A percentile compares a stretch with the other conserved stretches of the same genome.
These are phyloP conservation scores for Gyromitra esculenta DNA, from an alignment of 2,329 filamentous ascomycete species.

Conservation along the genomic window DNA sequence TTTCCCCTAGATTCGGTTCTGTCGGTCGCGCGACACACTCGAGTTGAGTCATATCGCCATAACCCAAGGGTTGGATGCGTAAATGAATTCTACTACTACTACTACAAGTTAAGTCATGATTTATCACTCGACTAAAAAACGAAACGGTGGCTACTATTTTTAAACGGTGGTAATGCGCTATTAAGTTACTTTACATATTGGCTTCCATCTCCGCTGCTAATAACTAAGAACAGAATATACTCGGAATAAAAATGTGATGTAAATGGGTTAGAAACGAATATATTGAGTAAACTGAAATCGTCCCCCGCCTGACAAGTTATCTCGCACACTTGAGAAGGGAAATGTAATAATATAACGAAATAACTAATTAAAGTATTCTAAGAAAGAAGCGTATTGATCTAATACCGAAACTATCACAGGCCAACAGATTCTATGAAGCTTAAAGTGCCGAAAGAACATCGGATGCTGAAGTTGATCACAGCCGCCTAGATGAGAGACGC, in stretches of 20 bases:
- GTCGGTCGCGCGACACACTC: neutral
- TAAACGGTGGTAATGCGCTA: neutral
- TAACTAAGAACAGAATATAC: conserved; percentile 5
- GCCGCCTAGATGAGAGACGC: conserved; percentile 40
- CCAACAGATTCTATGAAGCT: conserved; percentile 22
- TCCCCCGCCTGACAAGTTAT: neutral
- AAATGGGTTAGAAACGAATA: neutral
- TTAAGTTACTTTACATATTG: neutral
- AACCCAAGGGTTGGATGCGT: too few species aligned
- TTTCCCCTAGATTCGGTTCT: neutral
- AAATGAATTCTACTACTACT: too few species aligned
- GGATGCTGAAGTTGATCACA: neutral
- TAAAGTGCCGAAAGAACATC: conserved; percentile 24
- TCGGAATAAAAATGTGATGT: neutral
- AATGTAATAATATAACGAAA: neutral
- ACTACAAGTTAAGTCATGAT: neutral
- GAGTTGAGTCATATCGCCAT: neutral
- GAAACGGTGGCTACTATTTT: neutral
- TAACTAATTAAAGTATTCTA: conserved; percentile 1
- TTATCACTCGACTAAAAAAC: neutral
- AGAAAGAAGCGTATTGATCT: neutral
- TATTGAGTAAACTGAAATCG: neutral
- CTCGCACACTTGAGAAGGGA: neutral
- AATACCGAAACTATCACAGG: conserved; percentile 14
- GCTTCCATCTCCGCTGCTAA: neutral